These are phyloP conservation scores for Marchantia paleacea DNA, from an alignment of 225 moss, liverwort and hornwort genomes.

Conservation along the genomic window DNA sequence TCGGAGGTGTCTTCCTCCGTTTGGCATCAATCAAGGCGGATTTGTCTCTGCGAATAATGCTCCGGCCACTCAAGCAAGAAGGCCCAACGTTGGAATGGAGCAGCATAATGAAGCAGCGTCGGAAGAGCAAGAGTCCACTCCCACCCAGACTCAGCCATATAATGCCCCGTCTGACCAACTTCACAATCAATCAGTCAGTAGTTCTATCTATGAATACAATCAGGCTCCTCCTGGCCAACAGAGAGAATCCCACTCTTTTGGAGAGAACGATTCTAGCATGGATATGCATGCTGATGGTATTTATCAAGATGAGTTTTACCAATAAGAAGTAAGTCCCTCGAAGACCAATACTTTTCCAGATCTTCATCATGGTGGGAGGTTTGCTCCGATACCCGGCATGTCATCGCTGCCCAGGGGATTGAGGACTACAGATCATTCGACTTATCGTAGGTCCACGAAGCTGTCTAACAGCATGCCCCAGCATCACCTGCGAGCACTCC, in stretches of 20 bases:
- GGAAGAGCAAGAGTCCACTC: conserved; percentile 59
- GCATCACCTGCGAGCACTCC: conserved; percentile 3
- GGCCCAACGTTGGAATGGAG: conserved; percentile 54
- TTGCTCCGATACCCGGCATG: not conserved
- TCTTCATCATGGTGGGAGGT: not conserved
- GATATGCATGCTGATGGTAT: conserved; percentile 90
- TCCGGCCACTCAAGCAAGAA: conserved; percentile 42
- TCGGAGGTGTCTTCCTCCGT: conserved; percentile 75
- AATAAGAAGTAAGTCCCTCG: conserved; percentile 27
- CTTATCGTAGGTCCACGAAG: conserved; percentile 13
- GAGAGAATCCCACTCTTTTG: conserved; percentile 58
- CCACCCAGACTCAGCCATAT: conserved; percentile 42
- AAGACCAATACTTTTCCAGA: conserved; percentile 1
- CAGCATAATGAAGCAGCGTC: conserved; percentile 51
- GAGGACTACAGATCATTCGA: conserved; percentile 6
- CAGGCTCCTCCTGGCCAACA: conserved; percentile 37
- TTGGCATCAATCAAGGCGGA: conserved; percentile 49
- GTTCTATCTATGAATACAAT: conserved; percentile 38
- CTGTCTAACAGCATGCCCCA: conserved; percentile 16
- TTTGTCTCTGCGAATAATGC: conserved; percentile 53
- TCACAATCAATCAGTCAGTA: conserved; percentile 31
- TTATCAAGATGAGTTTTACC: conserved; percentile 60
- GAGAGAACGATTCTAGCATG: conserved; percentile 86
- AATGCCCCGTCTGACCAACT: conserved; percentile 24
- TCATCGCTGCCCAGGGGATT: not conserved